Base-by-base conservation (phyloP, 75 land plant genomes). In the Pseudotsuga menziesii region DNA sequence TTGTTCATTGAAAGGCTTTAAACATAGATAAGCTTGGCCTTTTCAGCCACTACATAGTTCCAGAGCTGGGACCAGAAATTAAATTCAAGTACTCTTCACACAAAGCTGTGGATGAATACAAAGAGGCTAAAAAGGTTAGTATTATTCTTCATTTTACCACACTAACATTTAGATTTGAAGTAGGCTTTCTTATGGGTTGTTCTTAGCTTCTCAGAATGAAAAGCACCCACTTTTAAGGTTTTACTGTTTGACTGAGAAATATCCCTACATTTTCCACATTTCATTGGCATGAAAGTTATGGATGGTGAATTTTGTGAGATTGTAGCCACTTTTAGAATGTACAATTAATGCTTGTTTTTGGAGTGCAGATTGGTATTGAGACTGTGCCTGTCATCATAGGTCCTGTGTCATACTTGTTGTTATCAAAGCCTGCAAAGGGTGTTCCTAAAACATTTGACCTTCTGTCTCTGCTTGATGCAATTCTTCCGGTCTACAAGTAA, bases 1-100 rank as follows among this genome's bases (percentile, higher is more conserved):
- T 57, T 59, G 20, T 59, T 7, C 13, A n/a, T 70, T 78, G 25
- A 41, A 44, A 9, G 29, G 15, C 56, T 9, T 9, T 39, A 58
- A 41, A 16, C 22, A 20, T 27, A 20, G 2, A 41, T 73, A 35
- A 41, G 52, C 12, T 59, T 79, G 44, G 27, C 26, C 57, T n/a
- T 82, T 75, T 67, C 87, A 92, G 94, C 82, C 94, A 91, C 67
- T 91, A 79, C 84, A 91, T 90, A 55, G 94, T 91, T 16, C 94
- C 94, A 44, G 94, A 91, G 78, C 81, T 91, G 80, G 90, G 90
- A 16, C 90, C 94, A 7, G 87, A 90, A 2, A 82, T 80, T 17
- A 88, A 87, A 63, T 91, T 91, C 81, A 70, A 79, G 4, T 89
- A 88, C 61, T 80, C 94, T 63, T 90, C 94, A 25, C 93, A 89